These are phyloP conservation scores for Colletotrichum liaoningense DNA, from an alignment of 2,329 filamentous ascomycete genomes.

Conservation along the genomic window DNA sequence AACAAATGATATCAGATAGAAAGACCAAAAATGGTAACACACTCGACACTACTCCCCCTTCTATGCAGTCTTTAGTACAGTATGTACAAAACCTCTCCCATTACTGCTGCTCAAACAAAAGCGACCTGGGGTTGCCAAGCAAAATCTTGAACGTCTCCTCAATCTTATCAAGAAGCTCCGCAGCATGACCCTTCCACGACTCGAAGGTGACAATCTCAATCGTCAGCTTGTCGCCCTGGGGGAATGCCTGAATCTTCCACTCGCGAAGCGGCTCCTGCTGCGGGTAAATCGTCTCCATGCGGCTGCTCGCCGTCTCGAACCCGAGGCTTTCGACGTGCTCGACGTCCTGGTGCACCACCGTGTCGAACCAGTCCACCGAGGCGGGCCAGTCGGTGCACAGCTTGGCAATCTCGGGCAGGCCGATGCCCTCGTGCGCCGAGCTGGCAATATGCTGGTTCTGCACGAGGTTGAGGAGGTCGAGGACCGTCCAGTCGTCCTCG, in stretches of 20 bases:
- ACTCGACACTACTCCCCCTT: no score
- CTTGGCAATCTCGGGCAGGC: conserved; percentile 63
- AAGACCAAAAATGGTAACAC: neutral
- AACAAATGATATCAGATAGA: neutral
- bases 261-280: conserved; percentile 65
- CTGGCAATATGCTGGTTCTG: conserved; percentile 69
- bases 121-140: conserved; percentile 48
- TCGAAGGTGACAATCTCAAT: conserved; percentile 71
- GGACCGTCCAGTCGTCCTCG: conserved; percentile 58
- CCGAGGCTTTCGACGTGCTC: conserved; percentile 68
- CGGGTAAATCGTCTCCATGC: conserved; percentile 69
- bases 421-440: conserved; percentile 66
- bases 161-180: conserved; percentile 62
- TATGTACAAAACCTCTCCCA: neutral
- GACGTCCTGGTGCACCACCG: conserved; percentile 69
- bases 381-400: conserved; percentile 58
- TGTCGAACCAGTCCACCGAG: conserved; percentile 60
- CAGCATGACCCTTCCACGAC: conserved; percentile 64
- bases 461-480: conserved; percentile 63
- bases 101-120: conserved; percentile 41
- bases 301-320: conserved; percentile 48
- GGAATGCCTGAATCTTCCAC: conserved; percentile 73
- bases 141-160: conserved; percentile 53
- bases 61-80: neutral
- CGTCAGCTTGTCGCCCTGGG: conserved; percentile 60